Percentiles rank a stretch among this genome's conserved stretches.
phyloP scores from a whole-genome alignment of 1,139 yeast species.

The Kazachstania sp. region DNA sequence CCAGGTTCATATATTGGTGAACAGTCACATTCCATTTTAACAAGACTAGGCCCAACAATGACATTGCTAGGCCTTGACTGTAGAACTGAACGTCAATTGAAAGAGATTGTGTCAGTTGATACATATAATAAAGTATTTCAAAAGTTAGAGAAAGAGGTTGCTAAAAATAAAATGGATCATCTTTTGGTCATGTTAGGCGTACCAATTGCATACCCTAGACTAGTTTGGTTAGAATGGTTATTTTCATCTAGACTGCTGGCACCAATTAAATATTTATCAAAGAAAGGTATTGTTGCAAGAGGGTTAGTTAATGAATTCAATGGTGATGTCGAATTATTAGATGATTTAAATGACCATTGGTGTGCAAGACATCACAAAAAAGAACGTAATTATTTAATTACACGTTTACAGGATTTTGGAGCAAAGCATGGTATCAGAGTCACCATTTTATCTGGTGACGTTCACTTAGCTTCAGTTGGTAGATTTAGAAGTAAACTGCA shows the following conservation, averaged over 20 bases:
- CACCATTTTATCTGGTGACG: constrained; percentile 87
- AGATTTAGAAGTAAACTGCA: constrained; percentile 58
- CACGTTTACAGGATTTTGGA: constrained; percentile 53
- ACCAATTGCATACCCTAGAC: constrained; percentile 87
- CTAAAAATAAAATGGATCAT: constrained; percentile 54
- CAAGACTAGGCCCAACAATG: constrained; percentile 65
- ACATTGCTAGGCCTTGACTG: constrained; percentile 80
- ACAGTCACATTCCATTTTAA: constrained; percentile 56
- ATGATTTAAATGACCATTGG: constrained; percentile 95
- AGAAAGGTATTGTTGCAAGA: constrained; percentile 53
- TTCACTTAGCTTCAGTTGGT: constrained; percentile 80
- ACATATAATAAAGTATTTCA: constrained; percentile 57
- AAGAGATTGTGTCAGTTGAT: constrained; percentile 44
- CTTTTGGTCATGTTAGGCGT: constrained; percentile 79
- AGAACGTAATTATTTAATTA: constrained; percentile 61
- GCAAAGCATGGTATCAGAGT: constrained; percentile 57
- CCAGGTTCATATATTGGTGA: constrained; percentile 63
- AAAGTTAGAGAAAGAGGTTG: constrained; percentile 49
- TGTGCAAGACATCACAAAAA: constrained; percentile 75
- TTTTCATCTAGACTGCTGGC: constrained; percentile 52
- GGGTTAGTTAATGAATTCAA: constrained; percentile 85
- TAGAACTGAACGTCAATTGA: constrained; percentile 74
- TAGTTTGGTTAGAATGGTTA: constrained; percentile 79
- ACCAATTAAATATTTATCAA: constrained; percentile 63
- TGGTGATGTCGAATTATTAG: constrained; percentile 81